phyloP scores from a whole-genome alignment of 2,329 filamentous ascomycete species.

The Trichoderma hamatum region DNA sequence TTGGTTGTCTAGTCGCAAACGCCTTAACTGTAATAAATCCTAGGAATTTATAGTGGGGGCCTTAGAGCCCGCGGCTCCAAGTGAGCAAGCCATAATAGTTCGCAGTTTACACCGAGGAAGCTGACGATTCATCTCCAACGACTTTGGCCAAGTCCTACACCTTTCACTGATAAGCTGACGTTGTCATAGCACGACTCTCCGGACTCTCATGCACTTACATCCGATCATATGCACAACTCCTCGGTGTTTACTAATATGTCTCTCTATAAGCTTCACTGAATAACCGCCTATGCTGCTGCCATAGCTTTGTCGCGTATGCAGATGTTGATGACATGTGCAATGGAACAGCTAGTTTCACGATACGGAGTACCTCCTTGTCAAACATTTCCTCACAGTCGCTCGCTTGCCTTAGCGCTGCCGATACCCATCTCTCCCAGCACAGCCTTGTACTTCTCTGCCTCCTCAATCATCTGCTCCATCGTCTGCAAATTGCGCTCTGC shows the following conservation, averaged over 20 bases:
- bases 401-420: slow-evolving; percentile 27
- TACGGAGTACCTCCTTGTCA: background rate
- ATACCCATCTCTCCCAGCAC: slow-evolving; percentile 50
- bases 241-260: background rate
- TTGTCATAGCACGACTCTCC: background rate
- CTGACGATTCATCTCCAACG: background rate
- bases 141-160: background rate
- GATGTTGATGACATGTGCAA: background rate
- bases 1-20: background rate
- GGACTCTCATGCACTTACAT: background rate
- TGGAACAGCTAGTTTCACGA: background rate
- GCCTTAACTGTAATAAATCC: background rate
- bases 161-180: background rate
- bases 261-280: background rate
- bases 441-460: slow-evolving; percentile 69
- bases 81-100: background rate
- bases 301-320: background rate
- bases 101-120: background rate
- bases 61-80: background rate
- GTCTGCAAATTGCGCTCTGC: slow-evolving; percentile 67
- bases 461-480: slow-evolving; percentile 75
- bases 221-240: background rate
- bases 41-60: background rate
- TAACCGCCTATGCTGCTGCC: background rate
- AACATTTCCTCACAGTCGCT: slow-evolving; percentile 4